These are phyloP conservation scores for Coemansia furcata DNA, from an alignment of 192 early-diverging fungal genomes.

Conservation along the genomic window DNA sequence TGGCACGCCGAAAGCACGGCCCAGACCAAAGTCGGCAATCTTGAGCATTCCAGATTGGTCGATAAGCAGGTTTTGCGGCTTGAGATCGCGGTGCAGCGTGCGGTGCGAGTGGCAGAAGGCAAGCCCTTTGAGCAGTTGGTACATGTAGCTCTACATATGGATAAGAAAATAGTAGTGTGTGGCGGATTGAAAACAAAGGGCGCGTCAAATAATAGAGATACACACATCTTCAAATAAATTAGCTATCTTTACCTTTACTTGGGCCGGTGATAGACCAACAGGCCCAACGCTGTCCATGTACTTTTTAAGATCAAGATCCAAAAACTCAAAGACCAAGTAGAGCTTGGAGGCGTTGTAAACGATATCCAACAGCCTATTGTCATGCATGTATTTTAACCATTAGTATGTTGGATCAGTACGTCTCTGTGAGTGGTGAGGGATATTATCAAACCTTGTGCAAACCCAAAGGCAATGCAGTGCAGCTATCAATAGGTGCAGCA, in stretches of 20 bases:
- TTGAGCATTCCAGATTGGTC: constrained; percentile 83
- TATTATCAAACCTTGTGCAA: background rate
- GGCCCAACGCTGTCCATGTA: constrained; percentile 71
- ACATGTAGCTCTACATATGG: constrained; percentile 75
- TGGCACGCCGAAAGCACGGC: constrained; percentile 88
- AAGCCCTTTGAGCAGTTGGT: constrained; percentile 85
- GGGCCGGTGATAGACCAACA: constrained; percentile 49
- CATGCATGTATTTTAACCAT: background rate
- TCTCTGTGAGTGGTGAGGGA: background rate
- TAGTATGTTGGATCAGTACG: background rate
- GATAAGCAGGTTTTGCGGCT: constrained; percentile 98
- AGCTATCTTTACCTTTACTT: constrained; percentile 57
- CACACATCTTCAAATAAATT: background rate
- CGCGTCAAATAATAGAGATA: background rate
- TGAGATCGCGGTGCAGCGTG: constrained; percentile 95
- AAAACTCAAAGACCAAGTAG: constrained; percentile 94
- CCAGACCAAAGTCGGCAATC: constrained; percentile 95
- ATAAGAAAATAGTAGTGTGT: background rate
- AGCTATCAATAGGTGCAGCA: background rate
- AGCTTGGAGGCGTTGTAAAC: constrained; percentile 84
- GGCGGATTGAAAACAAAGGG: background rate
- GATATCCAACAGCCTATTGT: constrained; percentile 78
- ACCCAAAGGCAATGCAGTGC: background rate
- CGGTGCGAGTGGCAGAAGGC: constrained; percentile 87
- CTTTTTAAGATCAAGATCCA: constrained; percentile 87